phyloP scores from a whole-genome alignment of 768 basidiomycete species.

The Panaeolus cyanescens region DNA sequence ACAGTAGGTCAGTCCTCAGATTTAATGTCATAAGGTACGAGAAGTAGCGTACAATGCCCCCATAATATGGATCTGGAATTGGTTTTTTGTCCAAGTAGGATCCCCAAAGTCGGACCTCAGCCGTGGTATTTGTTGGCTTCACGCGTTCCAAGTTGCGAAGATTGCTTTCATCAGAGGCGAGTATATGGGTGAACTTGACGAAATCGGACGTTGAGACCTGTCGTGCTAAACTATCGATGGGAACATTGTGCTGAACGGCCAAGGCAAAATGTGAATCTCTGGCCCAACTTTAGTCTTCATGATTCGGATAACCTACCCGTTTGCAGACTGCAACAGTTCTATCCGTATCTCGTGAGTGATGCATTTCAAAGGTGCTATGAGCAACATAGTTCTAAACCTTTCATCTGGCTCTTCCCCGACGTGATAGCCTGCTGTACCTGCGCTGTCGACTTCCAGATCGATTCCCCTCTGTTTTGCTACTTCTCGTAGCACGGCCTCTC shows the following conservation, averaged over 20 bases:
- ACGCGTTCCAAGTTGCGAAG: slow-evolving; percentile 59
- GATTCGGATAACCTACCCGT: slow-evolving; percentile 48
- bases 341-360: background rate
- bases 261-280: slow-evolving; percentile 6
- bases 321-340: slow-evolving; percentile 74
- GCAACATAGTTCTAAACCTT: slow-evolving; percentile 44
- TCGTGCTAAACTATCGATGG: slow-evolving; percentile 71
- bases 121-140: slow-evolving; percentile 52
- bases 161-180: slow-evolving; percentile 84
- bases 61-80: slow-evolving; percentile 88
- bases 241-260: slow-evolving; percentile 76
- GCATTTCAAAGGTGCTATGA: background rate
- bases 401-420: slow-evolving; percentile 82
- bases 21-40: background rate
- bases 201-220: slow-evolving; percentile 72
- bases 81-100: slow-evolving; percentile 70
- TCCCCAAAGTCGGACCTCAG: slow-evolving; percentile 77
- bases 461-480: slow-evolving; percentile 67
- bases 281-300: background rate
- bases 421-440: slow-evolving; percentile 86
- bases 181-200: slow-evolving; percentile 74
- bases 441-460: slow-evolving; percentile 76
- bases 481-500: slow-evolving; percentile 81
- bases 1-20: background rate
- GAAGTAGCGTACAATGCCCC: slow-evolving; percentile 50